Conservation (phyloP, 1,139 yeast genomes). For the Groenewaldozyma sp. region DNA sequence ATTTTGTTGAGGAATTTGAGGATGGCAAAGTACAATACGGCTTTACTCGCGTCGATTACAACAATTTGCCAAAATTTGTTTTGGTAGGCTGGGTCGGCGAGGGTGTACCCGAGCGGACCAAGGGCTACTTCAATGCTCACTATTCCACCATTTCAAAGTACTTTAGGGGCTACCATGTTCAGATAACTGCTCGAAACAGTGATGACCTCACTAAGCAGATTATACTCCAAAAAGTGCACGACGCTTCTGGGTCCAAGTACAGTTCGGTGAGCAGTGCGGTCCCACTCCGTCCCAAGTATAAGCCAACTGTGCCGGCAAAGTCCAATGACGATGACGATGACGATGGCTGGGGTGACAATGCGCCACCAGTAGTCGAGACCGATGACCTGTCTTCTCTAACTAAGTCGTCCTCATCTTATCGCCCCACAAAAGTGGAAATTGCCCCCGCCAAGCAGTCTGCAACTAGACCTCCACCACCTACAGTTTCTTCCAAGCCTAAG, state of each 20-base stretch:
- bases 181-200: constrained; percentile 88
- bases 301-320: constrained; percentile 19
- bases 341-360: constrained; percentile 60
- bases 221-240: constrained; percentile 64
- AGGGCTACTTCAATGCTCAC: constrained; percentile 37
- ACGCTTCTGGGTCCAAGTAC: constrained; percentile 95
- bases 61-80: constrained; percentile 77
- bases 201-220: constrained; percentile 82
- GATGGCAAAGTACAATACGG: constrained; percentile 92
- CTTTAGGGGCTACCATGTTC: constrained; percentile 76
- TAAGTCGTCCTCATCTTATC: constrained; percentile 58
- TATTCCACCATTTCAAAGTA: constrained; percentile 33
- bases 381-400: constrained; percentile 17
- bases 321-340: constrained; percentile 31
- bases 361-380: constrained; percentile 33
- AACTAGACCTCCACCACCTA: constrained; percentile 1
- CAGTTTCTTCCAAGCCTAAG: constrained; percentile 17
- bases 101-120: constrained; percentile 37
- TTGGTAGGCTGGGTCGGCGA: constrained; percentile 75
- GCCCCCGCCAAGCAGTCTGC: neutral
- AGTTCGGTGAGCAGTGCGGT: constrained; percentile 37
- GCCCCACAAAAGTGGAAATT: constrained; percentile 38
- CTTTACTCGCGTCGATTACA: constrained; percentile 76
- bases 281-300: constrained; percentile 30
- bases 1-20: constrained; percentile 71